Percentiles rank a stretch among this genome's conserved stretches.
phyloP scores from a whole-genome alignment of 1,139 yeast species.

The Hansenula anomala region DNA sequence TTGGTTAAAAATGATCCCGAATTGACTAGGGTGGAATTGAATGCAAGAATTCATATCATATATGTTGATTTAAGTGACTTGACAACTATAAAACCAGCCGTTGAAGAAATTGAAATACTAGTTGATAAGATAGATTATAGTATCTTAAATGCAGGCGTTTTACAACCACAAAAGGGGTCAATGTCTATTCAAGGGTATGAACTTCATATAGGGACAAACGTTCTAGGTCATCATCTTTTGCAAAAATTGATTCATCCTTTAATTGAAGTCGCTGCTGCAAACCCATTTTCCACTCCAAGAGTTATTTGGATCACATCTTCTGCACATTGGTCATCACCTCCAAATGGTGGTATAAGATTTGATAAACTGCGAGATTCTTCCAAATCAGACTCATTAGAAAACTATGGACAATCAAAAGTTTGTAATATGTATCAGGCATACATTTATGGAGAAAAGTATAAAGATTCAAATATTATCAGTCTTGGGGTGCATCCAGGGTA shows the following conservation, averaged over 20 bases:
- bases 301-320: conserved; percentile 45
- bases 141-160: conserved; percentile 50
- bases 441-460: conserved; percentile 35
- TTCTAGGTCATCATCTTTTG: conserved; percentile 43
- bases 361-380: conserved; percentile 23
- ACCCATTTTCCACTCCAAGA: conserved; percentile 23
- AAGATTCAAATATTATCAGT: conserved; percentile 25
- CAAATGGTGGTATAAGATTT: conserved; percentile 36
- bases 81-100: conserved; percentile 37
- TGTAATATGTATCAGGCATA: conserved; percentile 37
- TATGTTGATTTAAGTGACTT: conserved; percentile 43
- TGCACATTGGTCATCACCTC: conserved; percentile 33
- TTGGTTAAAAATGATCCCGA: conserved; percentile 3
- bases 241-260: conserved; percentile 41
- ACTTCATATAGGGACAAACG: conserved; percentile 44
- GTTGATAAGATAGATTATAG: conserved; percentile 34
- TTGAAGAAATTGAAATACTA: conserved; percentile 27
- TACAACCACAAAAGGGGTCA: conserved; percentile 34
- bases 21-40: conserved; percentile 6
- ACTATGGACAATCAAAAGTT: conserved; percentile 47
- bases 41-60: conserved; percentile 22
- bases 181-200: conserved; percentile 40
- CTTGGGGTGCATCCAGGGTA: conserved; percentile 24
- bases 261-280: conserved; percentile 22
- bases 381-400: conserved; percentile 2